Percentiles rank a stretch among this genome's conserved stretches.
phyloP scores from a whole-genome alignment of 495 filamentous ascomycete genomes.

The Neurospora hispaniola region DNA sequence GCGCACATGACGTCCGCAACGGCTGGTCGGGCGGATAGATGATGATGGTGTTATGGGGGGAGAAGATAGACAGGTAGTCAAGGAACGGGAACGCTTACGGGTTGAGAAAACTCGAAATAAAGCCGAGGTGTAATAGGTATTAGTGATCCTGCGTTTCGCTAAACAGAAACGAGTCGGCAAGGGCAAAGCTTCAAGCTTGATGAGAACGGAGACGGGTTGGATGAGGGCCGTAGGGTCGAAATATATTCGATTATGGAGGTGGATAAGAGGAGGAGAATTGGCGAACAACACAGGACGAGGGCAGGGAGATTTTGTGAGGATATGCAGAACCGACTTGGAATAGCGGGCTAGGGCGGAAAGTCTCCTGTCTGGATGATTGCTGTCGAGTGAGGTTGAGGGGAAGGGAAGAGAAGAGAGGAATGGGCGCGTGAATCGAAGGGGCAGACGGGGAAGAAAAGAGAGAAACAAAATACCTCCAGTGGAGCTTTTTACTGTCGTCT shows the following conservation, averaged over 20 bases:
- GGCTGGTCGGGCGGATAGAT: not conserved
- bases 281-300: conserved; percentile 27
- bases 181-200: not conserved
- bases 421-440: not conserved
- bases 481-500: not conserved
- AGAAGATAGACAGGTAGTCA: not conserved
- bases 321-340: conserved; percentile 11
- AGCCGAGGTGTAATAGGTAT: not conserved
- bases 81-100: not conserved
- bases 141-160: not conserved
- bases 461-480: conserved; percentile 3
- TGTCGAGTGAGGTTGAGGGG: conserved; percentile 26
- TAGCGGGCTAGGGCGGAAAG: conserved; percentile 6
- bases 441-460: conserved; percentile 4
- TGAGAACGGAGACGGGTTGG: not conserved
- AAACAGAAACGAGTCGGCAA: not conserved
- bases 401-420: conserved; percentile 7
- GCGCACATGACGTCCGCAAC: not conserved
- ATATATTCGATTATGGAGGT: not conserved
- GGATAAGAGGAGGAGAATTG: not conserved
- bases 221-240: not conserved
- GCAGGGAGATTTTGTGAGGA: conserved; percentile 1
- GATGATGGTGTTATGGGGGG: not conserved
- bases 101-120: not conserved
- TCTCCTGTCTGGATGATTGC: conserved; percentile 14